Conservation (phyloP, 768 basidiomycete genomes). For the Tubosaeta sp. region DNA sequence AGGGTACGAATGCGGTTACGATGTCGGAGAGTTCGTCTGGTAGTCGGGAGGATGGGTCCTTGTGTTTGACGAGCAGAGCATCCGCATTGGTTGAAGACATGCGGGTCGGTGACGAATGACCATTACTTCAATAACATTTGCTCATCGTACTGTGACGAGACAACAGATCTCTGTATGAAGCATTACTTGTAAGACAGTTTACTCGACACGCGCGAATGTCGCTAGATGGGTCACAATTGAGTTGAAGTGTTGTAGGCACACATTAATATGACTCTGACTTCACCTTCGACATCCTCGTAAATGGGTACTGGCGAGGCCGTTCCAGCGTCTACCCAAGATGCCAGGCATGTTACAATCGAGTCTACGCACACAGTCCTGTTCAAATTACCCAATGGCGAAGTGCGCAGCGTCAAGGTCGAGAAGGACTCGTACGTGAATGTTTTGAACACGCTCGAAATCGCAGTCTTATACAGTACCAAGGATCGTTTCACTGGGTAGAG, state of each 20-base stretch:
- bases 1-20: conserved; percentile 49
- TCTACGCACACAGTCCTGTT: conserved; percentile 77
- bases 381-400: conserved; percentile 72
- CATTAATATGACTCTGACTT: neutral
- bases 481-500: conserved; percentile 72
- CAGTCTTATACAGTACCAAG: conserved; percentile 36
- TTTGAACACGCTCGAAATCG: neutral
- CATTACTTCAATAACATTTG: too few relatives aligned
- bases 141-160: too few relatives aligned
- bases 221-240: too few relatives aligned
- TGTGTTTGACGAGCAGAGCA: conserved; percentile 29
- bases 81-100: conserved; percentile 28
- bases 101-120: too few relatives aligned
- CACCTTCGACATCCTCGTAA: neutral
- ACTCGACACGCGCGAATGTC: too few relatives aligned
- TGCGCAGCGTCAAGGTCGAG: conserved; percentile 71
- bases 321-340: conserved; percentile 2
- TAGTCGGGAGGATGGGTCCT: conserved; percentile 35
- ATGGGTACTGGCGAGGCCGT: conserved; percentile 16
- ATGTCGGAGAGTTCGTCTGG: conserved; percentile 56
- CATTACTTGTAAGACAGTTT: too few relatives aligned
- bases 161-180: too few relatives aligned
- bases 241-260: too few relatives aligned
- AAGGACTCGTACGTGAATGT: conserved; percentile 56
- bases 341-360: conserved; percentile 42